Base-by-base conservation (phyloP, 768 basidiomycete genomes). In the Boletus barrowsii region DNA sequence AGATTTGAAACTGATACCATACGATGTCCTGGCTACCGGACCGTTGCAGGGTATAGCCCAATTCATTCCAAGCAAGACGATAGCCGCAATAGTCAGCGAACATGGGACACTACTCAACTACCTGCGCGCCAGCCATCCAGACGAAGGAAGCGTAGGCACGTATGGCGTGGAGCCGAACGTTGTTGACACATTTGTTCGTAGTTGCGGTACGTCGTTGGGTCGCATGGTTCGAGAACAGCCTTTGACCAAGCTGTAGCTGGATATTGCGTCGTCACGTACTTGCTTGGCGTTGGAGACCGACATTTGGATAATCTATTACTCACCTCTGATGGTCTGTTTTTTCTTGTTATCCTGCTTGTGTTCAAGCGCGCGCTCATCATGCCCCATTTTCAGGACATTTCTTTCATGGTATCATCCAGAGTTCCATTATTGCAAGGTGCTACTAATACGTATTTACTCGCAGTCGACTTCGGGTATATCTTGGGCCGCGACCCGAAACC, bases 401-500 rank as follows among this genome's bases (percentile, higher is more conserved):
- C 80, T 98, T 98, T 76, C 96, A 98, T 69, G 93, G 93, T 89
- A 68, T 51, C 76, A 59, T 37, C n/a, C n/a, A 26, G 3, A 3
- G 5, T 24, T 35, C 11, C 18, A 35, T 14, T 29, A 10, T 42
- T 14, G 4, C 20, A 5, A 30, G 13, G 47, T 7, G 10, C 18
- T 5, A 9, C 53, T 68, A 18, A 73, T 49, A 9, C 50, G 15
- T 29, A 29, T 45, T 26, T 37, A 46, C 17, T 22, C 18, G 0
- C 66, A 96, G 97, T 98, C 57, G 97, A 98, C 68, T 99, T 98
- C 65, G 96, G 97, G 3, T 99, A 98, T 71, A 98, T 98, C 62
- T 81, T 98, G 14, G 97, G 97, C 3, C 87, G 94, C 3, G 97
- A 98, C 67, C 97, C 97, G 0, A 98, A 99, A 65, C 93, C 94